Conservation (phyloP, 148 eudicot species). For the Rhododendron henanense region DNA sequence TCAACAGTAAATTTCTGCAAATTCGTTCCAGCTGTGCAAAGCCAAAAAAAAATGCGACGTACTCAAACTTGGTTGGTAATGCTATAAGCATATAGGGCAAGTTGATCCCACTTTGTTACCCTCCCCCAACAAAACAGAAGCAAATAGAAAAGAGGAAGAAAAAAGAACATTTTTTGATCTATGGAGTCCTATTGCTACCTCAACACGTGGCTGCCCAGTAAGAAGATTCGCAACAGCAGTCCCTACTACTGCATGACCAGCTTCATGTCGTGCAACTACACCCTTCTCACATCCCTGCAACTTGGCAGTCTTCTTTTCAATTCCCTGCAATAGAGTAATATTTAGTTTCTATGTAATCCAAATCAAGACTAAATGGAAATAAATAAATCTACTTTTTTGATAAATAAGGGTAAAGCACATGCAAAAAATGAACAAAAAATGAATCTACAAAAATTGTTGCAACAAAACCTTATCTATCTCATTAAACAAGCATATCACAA, state of each 20-base stretch:
- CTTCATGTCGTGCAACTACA: conserved; percentile 98
- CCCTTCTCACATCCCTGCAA: conserved; percentile 87
- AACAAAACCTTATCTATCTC: background rate
- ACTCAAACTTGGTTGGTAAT: conserved; percentile 6
- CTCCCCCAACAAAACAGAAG: background rate
- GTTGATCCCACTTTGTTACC: background rate
- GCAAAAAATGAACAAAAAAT: background rate
- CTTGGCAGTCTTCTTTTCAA: conserved; percentile 89
- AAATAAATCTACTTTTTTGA: background rate
- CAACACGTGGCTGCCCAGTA: conserved; percentile 91
- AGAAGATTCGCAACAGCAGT: conserved; percentile 94
- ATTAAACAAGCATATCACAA: background rate
- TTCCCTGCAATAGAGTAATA: conserved; percentile 49
- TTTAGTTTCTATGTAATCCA: background rate
- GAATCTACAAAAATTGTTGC: background rate
- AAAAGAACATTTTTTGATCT: background rate
- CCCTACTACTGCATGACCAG: conserved; percentile 96
- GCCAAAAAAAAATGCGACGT: background rate
- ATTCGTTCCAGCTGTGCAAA: background rate
- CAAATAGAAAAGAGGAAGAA: background rate
- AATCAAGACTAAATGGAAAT: background rate
- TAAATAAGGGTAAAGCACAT: background rate
- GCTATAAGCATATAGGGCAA: background rate
- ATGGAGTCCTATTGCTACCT: conserved; percentile 37
- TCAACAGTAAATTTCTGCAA: background rate